Evolutionary conservation across 148 eudicot genomes (phyloP).

Genomic region (Vaccinium vitisidaea): DNA sequence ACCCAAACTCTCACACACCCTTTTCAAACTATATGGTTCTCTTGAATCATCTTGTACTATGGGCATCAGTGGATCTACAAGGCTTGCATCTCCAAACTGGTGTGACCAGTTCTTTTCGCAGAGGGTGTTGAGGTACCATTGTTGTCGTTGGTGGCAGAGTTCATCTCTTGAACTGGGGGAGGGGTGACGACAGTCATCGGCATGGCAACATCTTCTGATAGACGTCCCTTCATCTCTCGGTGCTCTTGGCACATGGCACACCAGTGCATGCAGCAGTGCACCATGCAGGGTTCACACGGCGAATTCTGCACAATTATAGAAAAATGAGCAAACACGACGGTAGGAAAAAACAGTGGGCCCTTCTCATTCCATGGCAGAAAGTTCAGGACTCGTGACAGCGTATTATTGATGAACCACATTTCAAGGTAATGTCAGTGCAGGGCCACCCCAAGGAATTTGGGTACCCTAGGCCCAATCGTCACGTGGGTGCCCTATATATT

Average conservation of each 20-base stretch:
- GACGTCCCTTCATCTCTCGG: constrained; percentile 82
- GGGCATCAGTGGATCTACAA: constrained; percentile 27
- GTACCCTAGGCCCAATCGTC: too few relatives aligned
- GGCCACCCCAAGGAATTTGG: too few relatives aligned
- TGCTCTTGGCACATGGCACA: constrained; percentile 98
- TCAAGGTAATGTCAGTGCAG: too few relatives aligned
- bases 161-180: constrained; percentile 82
- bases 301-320: constrained; percentile 52
- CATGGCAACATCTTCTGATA: constrained; percentile 45
- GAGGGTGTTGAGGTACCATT: constrained; percentile 43
- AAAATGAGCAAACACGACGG: background rate
- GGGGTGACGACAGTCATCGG: constrained; percentile 74
- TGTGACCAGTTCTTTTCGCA: constrained; percentile 29
- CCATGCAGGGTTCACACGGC: constrained; percentile 85
- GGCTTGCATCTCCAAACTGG: constrained; percentile 72
- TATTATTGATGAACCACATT: too few relatives aligned
- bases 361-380: too few relatives aligned
- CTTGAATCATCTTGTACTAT: background rate
- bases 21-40: background rate
- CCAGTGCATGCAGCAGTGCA: constrained; percentile 96
- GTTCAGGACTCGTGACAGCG: too few relatives aligned
- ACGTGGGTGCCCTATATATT: too few relatives aligned
- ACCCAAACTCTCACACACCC: background rate
- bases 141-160: constrained; percentile 31
- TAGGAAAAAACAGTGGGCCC: too few relatives aligned